phyloP scores from a whole-genome alignment of 345 rosid species.

The Erucastrum elatum region DNA sequence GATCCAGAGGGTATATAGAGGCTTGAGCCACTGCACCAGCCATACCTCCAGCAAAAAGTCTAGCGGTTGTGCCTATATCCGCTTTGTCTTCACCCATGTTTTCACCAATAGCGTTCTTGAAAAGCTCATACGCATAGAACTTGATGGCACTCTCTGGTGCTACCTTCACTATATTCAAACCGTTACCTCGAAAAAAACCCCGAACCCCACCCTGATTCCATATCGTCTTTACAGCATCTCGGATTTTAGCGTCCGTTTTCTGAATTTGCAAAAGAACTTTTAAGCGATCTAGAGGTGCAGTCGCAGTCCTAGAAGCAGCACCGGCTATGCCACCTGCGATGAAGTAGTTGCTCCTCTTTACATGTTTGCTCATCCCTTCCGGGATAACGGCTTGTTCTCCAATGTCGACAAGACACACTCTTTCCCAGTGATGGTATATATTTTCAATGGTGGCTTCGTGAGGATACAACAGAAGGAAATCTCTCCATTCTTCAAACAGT shows the following conservation, averaged over 20 bases:
- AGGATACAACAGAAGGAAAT: slow-evolving; percentile 83
- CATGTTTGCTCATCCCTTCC: slow-evolving; percentile 77
- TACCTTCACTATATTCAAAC: slow-evolving; percentile 81
- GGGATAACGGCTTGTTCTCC: slow-evolving; percentile 90
- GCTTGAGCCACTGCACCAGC: slow-evolving; percentile 97
- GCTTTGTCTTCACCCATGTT: slow-evolving; percentile 52
- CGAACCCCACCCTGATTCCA: slow-evolving; percentile 61
- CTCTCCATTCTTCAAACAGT: slow-evolving; percentile 94
- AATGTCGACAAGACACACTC: slow-evolving; percentile 83
- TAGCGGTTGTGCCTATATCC: slow-evolving; percentile 61
- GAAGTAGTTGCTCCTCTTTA: slow-evolving; percentile 71
- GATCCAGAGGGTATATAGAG: slow-evolving; percentile 84
- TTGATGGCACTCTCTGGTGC: slow-evolving; percentile 92
- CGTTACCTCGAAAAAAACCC: slow-evolving; percentile 82
- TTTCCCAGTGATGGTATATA: slow-evolving; percentile 83
- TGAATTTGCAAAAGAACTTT: slow-evolving; percentile 86
- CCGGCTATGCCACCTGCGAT: slow-evolving; percentile 85
- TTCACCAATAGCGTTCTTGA: slow-evolving; percentile 59
- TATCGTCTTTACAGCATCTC: slow-evolving; percentile 68
- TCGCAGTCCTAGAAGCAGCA: slow-evolving; percentile 82
- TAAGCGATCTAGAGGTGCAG: slow-evolving; percentile 89
- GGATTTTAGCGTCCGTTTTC: slow-evolving; percentile 55
- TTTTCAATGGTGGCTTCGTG: slow-evolving; percentile 96
- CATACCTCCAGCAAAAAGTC: slow-evolving; percentile 79
- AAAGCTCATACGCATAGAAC: slow-evolving; percentile 76